These are phyloP conservation scores for Malassezia psittaci DNA, from an alignment of 1,284 basidiomycete genomes.

Conservation along the genomic window DNA sequence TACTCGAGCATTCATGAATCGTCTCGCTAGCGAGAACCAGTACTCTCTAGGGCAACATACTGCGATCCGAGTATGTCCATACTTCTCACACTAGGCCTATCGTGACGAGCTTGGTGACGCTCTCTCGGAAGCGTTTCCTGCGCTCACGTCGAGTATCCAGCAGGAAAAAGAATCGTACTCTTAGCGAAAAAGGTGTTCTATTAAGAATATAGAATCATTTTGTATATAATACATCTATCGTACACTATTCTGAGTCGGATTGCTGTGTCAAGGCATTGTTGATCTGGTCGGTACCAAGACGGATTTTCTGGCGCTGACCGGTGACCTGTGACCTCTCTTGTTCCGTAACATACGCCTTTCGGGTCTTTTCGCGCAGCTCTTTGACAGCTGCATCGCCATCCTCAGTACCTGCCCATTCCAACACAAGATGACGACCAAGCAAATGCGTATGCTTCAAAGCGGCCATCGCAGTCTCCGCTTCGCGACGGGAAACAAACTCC, in stretches of 20 bases:
- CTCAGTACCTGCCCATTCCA: constrained; percentile 79
- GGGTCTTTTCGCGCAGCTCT: constrained; percentile 26
- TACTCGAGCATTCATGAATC: constrained; percentile 35
- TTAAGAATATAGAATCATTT: background rate
- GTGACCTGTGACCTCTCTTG: constrained; percentile 3
- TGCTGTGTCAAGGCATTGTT: constrained; percentile 4
- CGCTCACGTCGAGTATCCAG: constrained; percentile 4
- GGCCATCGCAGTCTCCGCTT: constrained; percentile 35
- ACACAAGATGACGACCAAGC: constrained; percentile 81
- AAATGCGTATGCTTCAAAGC: constrained; percentile 80
- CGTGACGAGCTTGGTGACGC: constrained; percentile 10
- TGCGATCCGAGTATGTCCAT: constrained; percentile 17
- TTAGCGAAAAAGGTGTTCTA: background rate
- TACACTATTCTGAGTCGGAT: constrained; percentile 11
- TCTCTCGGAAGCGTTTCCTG: constrained; percentile 11
- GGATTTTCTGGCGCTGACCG: constrained; percentile 15
- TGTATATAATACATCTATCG: constrained; percentile 6
- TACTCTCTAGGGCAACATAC: constrained; percentile 36
- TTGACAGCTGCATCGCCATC: constrained; percentile 46
- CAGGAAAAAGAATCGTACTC: background rate
- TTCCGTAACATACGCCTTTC: constrained; percentile 14
- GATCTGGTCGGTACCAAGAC: constrained; percentile 13
- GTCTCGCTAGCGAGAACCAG: constrained; percentile 44
- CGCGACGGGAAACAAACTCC: constrained; percentile 52
- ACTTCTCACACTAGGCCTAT: background rate